These are phyloP conservation scores for Xylaria sp. DNA, from an alignment of 495 filamentous ascomycete genomes.

Conservation along the genomic window DNA sequence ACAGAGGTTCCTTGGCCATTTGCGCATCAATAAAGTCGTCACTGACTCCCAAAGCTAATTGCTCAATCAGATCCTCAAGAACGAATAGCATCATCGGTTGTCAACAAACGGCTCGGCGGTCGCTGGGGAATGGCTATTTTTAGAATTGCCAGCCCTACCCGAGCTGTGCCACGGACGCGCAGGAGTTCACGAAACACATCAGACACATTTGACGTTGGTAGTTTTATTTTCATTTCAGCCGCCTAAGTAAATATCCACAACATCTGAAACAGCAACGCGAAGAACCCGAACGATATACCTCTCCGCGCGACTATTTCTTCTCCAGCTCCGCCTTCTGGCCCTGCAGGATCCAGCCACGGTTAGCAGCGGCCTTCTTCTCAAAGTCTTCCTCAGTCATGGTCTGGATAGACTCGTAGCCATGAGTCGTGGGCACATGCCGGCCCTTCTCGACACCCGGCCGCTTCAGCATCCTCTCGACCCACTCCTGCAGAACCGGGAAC, in stretches of 20 bases:
- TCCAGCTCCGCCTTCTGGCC: slow-evolving; percentile 64
- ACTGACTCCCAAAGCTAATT: neutral
- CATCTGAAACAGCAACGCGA: neutral
- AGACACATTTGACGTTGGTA: neutral
- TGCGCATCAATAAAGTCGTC: neutral
- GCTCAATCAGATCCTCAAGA: neutral
- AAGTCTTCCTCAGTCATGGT: slow-evolving; percentile 51
- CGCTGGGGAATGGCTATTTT: neutral
- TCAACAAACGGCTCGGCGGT: neutral
- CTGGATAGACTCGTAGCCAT: slow-evolving; percentile 63
- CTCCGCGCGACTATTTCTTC: neutral
- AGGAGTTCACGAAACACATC: neutral
- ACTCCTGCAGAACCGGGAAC: slow-evolving; percentile 74
- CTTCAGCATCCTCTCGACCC: slow-evolving; percentile 67
- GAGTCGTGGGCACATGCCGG: slow-evolving; percentile 72
- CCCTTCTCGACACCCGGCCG: slow-evolving; percentile 79
- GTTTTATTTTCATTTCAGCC: neutral
- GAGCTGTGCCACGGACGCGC: neutral
- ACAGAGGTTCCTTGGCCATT: neutral
- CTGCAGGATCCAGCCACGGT: slow-evolving; percentile 66
- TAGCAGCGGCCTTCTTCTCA: slow-evolving; percentile 59
- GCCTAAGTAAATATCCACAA: neutral
- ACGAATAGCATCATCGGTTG: neutral
- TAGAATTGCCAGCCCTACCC: neutral
- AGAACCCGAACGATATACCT: neutral